Base-by-base conservation (phyloP, 352 stramenopile species). In the Phytophthora boehmeriae region DNA sequence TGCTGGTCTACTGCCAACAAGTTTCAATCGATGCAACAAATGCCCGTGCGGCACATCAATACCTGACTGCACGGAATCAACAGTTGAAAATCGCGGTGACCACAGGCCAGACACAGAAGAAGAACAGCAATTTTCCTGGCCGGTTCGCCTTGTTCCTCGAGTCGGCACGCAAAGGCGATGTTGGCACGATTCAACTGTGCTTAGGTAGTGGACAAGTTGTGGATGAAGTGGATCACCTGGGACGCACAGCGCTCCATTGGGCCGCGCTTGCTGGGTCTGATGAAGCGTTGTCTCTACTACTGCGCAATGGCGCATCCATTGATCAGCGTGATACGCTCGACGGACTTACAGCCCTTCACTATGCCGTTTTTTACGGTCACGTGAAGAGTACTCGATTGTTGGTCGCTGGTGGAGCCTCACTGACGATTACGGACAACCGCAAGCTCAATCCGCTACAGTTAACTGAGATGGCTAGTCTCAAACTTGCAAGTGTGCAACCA, bases 311-410 rank as follows among this genome's bases (percentile, higher is more conserved):
- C 0, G 80, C 78, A 6, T 89, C 79, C 4, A 67, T 93, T 25
- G 80, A 93, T 32, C 50, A 92, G 16, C 66, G 71, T 2, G 77
- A 90, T 52, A 57, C 49, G 19, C 61, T 93, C 4, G 81, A 93
- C 16, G 66, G 59, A 11, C 72, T 92, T 19, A 75, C 80, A 10
- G 77, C 85, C 17, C 65, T 93, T 17, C 85, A 93, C 38, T 93
- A 93, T 45, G 80, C 79, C 0, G 78, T 72, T 19, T 92, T 80
- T 52, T 93, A 93, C 48, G 85, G 85, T 2, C 81, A 92, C 54
- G 59, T 92, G 62, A 91, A 92, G 59, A 75, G 77, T 22, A 87
- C 76, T 38, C 68, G 85, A 9, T 53, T 90, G 35, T 59, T 92
- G 27, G 78, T 91, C 14, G 59, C 57, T 22, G 81, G 75, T 16